A percentile compares a stretch with the other conserved stretches of the same genome.
Conservation (phyloP, 305 asterid genomes). For the Fraxinus velutina region DNA sequence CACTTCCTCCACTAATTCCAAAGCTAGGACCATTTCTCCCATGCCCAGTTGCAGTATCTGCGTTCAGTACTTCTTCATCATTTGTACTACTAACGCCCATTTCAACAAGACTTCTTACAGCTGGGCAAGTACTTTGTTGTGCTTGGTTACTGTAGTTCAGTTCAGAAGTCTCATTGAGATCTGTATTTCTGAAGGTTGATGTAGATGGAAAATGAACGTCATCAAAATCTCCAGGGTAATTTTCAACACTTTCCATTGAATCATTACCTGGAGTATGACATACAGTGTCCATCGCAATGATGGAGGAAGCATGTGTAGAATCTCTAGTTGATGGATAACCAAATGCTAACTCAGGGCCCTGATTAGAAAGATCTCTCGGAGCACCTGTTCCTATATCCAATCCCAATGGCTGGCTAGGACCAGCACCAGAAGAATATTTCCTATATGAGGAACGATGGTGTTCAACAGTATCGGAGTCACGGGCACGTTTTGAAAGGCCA, state of each 20-base stretch:
- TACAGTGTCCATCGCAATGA: slow-evolving; percentile 92
- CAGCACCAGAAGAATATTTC: slow-evolving; percentile 73
- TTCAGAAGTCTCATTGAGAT: slow-evolving; percentile 75
- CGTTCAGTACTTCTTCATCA: slow-evolving; percentile 86
- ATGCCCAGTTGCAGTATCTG: slow-evolving; percentile 79
- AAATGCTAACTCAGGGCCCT: slow-evolving; percentile 48
- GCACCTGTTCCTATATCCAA: slow-evolving; percentile 58
- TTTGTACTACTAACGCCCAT: slow-evolving; percentile 95
- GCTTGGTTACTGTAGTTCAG: slow-evolving; percentile 91
- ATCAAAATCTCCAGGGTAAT: slow-evolving; percentile 74
- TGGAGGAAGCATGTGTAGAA: slow-evolving; percentile 78
- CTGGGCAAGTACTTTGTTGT: slow-evolving; percentile 90
- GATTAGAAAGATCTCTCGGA: slow-evolving; percentile 45
- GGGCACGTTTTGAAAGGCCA: slow-evolving; percentile 88
- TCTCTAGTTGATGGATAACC: slow-evolving; percentile 68
- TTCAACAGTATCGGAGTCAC: slow-evolving; percentile 51
- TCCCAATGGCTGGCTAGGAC: slow-evolving; percentile 80
- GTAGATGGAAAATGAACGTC: slow-evolving; percentile 77
- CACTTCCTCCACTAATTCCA: slow-evolving; percentile 96
- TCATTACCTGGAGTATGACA: slow-evolving; percentile 61
- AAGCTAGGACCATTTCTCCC: slow-evolving; percentile 84
- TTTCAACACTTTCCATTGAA: slow-evolving; percentile 98
- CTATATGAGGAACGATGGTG: slow-evolving; percentile 41
- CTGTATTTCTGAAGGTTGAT: slow-evolving; percentile 59
- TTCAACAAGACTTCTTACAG: slow-evolving; percentile 71